Base-by-base conservation (phyloP, 164 flowering plant species). In the Vitis rotundifolia region DNA sequence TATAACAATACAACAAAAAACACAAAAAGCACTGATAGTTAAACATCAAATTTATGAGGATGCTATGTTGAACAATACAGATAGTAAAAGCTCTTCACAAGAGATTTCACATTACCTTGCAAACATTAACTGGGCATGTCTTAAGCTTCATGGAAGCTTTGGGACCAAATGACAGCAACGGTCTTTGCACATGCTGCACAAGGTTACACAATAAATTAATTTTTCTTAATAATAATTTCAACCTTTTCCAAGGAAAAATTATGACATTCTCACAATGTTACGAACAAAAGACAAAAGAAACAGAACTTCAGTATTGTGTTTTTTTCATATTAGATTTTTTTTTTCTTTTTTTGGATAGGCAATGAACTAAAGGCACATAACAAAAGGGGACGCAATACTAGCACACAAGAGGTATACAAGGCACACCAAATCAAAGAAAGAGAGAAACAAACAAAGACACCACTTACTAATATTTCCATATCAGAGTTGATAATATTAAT, bases 111-210 rank as follows among this genome's bases (percentile, higher is more conserved):
- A 66, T 57, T 82, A 89, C 99, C 99, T 93, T 91, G 80, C 88
- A 83, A 73, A 93, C 97, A 83, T 79, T 82, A 64, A 84, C 71
- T 19, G 99, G 97, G 65, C 80, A 85, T 54, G 98, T 93, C 79
- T 68, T 83, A 61, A 90, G 94, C 80, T 82, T 85, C 75, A 81
- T 80, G 65, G 94, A 84, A 73, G 91, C 88, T 74, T 93, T 95
- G 59, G 99, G 99, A 77, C 99, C 99, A 85, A 95, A 95, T 50
- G 91, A 91, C 5, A 91, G 76, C 75, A 90, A 61, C 53, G 97
- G 91, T 60, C 98, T 87, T 71, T 87, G 93, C 31, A 95, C 93
- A 81, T 93, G 98, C 98, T 91, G 89, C 80, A 84, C 5, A 77
- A 63, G 8, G 74, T 29, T 28, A 19, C 2, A 31, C 44, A 31